Conservation (phyloP, 352 stramenopile species). For the Phytopythium sindhum region DNA sequence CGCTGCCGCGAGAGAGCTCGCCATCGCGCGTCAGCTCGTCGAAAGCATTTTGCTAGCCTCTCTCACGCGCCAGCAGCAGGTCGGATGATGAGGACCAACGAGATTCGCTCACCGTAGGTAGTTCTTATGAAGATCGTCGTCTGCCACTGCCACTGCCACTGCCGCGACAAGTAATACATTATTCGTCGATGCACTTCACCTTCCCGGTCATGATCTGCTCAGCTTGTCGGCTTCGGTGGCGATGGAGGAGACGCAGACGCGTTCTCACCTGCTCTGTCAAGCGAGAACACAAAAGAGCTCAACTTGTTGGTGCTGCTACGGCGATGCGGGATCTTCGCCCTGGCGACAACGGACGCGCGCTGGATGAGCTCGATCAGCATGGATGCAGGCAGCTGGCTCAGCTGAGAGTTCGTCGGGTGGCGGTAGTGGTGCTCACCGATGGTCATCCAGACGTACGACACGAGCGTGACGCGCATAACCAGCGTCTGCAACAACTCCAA, state of each 20-base stretch:
- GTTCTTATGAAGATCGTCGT: background rate
- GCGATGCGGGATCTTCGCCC: background rate
- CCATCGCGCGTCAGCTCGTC: constrained; percentile 31
- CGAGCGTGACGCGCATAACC: constrained; percentile 28
- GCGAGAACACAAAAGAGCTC: background rate
- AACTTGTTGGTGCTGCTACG: background rate
- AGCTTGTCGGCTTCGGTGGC: background rate
- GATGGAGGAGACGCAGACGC: background rate
- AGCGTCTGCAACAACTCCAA: constrained; percentile 29
- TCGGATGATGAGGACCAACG: background rate
- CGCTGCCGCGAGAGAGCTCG: constrained; percentile 35
- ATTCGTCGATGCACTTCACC: background rate
- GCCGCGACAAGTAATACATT: background rate
- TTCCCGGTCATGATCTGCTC: background rate
- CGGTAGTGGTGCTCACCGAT: constrained; percentile 27
- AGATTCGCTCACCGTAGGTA: background rate
- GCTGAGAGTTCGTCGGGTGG: background rate
- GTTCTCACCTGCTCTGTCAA: background rate
- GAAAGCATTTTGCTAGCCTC: constrained; percentile 28
- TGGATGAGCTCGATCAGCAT: constrained; percentile 3
- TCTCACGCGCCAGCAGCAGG: constrained; percentile 20
- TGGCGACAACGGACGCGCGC: background rate
- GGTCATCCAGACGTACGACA: constrained; percentile 34
- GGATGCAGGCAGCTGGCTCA: background rate
- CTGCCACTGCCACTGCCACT: background rate